These are phyloP conservation scores for Triangularia verruculosa DNA, from an alignment of 2,329 filamentous ascomycete genomes.

Conservation along the genomic window DNA sequence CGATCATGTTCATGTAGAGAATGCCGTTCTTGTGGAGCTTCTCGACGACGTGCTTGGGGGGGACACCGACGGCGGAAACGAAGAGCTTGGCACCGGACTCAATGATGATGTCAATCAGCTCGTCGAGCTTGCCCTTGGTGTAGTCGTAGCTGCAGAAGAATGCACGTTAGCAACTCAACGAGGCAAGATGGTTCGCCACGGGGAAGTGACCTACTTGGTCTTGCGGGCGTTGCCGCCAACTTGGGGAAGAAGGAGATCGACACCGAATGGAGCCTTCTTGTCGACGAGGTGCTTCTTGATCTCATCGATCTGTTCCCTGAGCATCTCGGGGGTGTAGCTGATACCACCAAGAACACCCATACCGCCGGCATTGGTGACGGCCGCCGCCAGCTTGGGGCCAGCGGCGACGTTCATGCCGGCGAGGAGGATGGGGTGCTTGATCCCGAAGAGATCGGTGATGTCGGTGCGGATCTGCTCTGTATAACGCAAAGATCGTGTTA, in stretches of 20 bases:
- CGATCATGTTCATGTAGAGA: conserved; percentile 99
- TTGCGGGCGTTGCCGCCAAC: conserved; percentile 92
- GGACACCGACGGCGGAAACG: conserved; percentile 93
- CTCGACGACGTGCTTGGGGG: conserved; percentile 84
- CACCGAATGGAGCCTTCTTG: conserved; percentile 93
- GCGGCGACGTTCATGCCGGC: conserved; percentile 99
- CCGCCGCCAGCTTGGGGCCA: conserved; percentile 91
- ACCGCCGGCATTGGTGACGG: conserved; percentile 94
- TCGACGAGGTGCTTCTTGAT: conserved; percentile 83
- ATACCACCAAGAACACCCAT: conserved; percentile 95
- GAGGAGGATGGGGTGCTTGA: conserved; percentile 93
- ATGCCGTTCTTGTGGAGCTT: conserved; percentile 83
- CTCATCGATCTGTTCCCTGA: conserved; percentile 90
- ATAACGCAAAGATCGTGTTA: conserved; percentile 9
- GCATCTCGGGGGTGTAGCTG: conserved; percentile 95
- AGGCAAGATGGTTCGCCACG: neutral
- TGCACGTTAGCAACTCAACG: conserved; percentile 6
- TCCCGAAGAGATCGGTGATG: conserved; percentile 93
- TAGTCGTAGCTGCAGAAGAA: conserved; percentile 79
- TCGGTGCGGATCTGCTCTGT: conserved; percentile 86
- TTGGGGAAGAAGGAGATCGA: conserved; percentile 90
- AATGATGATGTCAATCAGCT: conserved; percentile 89
- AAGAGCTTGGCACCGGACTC: conserved; percentile 88
- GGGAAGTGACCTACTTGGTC: conserved; percentile 66
- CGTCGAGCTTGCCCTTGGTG: conserved; percentile 96